Conservation (phyloP, 306 rosid genomes). For the Casuarina glauca region DNA sequence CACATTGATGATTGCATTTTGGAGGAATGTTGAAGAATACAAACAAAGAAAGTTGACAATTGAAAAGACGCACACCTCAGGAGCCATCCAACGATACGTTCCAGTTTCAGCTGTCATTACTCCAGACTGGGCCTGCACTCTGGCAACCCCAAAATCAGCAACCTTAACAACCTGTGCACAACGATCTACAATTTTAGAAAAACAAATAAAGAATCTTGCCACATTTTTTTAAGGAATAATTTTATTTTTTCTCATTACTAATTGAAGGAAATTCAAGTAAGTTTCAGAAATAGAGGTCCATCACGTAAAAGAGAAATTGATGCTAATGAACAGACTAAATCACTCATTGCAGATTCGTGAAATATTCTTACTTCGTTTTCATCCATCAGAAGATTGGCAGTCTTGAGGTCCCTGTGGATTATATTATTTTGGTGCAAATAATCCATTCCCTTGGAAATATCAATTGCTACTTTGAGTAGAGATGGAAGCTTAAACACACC, state of each 20-base stretch:
- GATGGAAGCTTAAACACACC: slow-evolving; percentile 90
- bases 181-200: slow-evolving; percentile 26
- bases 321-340: slow-evolving; percentile 16
- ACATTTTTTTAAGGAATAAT: not conserved
- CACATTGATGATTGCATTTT: slow-evolving; percentile 12
- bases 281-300: not conserved
- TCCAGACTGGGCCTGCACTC: slow-evolving; percentile 93
- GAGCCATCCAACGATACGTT: slow-evolving; percentile 99
- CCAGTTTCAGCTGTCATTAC: slow-evolving; percentile 99
- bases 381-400: slow-evolving; percentile 99
- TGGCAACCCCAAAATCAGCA: slow-evolving; percentile 99
- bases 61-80: slow-evolving; percentile 65
- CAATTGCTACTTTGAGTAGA: slow-evolving; percentile 89
- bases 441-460: slow-evolving; percentile 95
- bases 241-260: slow-evolving; percentile 16
- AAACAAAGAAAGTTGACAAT: not conserved
- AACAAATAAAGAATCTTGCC: slow-evolving; percentile 20
- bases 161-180: slow-evolving; percentile 87
- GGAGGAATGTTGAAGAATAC: slow-evolving; percentile 4
- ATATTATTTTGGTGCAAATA: slow-evolving; percentile 97
- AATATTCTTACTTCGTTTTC: slow-evolving; percentile 79
- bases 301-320: slow-evolving; percentile 8
- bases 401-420: slow-evolving; percentile 98
- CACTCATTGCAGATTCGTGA: slow-evolving; percentile 25
- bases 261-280: not conserved